These are phyloP conservation scores for Neoboletus magnificus DNA, from an alignment of 768 basidiomycete genomes.

Conservation along the genomic window DNA sequence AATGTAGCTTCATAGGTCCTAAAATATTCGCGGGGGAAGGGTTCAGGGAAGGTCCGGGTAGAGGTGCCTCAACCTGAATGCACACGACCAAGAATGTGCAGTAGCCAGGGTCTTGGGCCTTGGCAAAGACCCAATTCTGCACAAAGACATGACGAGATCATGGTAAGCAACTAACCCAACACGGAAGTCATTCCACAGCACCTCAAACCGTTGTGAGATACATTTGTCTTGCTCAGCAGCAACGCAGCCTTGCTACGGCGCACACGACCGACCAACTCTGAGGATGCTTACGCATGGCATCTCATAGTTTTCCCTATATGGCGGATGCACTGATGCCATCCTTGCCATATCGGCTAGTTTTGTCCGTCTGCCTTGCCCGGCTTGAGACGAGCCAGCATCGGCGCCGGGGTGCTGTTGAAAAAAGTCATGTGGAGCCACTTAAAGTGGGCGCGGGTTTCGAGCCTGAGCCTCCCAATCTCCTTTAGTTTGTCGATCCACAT, in stretches of 20 bases:
- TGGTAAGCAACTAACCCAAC: neutral
- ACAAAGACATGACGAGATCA: neutral
- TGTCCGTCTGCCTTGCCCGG: neutral
- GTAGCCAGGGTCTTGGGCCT: neutral
- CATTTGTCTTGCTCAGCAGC: neutral
- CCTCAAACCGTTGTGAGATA: neutral
- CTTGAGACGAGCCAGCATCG: neutral
- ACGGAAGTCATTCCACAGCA: neutral
- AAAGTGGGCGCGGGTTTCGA: neutral
- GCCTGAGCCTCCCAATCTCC: neutral
- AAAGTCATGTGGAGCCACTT: neutral
- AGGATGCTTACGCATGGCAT: neutral
- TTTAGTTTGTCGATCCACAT: neutral
- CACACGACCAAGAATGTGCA: neutral
- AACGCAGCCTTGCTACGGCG: neutral
- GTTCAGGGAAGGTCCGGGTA: neutral
- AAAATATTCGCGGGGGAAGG: neutral
- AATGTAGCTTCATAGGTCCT: neutral
- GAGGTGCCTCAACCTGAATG: neutral
- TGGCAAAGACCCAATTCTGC: neutral
- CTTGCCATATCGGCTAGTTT: neutral
- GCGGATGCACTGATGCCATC: neutral
- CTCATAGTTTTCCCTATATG: conserved; percentile 21
- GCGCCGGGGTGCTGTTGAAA: neutral
- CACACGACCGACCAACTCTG: neutral